Percentiles rank a stretch among this genome's conserved stretches.
phyloP scores from a whole-genome alignment of 495 filamentous ascomycete species.

The Penicillium subrubescens region DNA sequence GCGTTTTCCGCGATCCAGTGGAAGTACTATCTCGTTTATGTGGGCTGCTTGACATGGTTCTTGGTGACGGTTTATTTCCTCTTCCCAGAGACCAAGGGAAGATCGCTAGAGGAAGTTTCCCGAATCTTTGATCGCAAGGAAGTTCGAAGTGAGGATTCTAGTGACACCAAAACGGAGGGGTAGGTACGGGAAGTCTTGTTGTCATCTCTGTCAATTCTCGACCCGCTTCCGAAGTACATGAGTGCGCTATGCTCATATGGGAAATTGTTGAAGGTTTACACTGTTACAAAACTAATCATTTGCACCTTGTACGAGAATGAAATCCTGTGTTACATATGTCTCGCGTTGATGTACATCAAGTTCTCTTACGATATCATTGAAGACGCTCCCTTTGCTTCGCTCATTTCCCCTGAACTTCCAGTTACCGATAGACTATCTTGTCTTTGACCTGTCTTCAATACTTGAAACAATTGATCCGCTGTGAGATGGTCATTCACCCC shows the following conservation, averaged over 20 bases:
- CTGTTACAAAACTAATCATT: not conserved
- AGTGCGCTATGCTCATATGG: not conserved
- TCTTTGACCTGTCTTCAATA: slow-evolving; percentile 14
- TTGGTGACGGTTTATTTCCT: slow-evolving; percentile 62
- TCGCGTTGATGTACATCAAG: not conserved
- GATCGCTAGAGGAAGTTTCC: slow-evolving; percentile 65
- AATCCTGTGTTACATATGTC: not conserved
- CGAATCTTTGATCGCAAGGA: slow-evolving; percentile 54
- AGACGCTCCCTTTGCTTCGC: not conserved
- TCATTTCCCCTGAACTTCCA: not conserved
- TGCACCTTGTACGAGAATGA: not conserved
- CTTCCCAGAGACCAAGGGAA: slow-evolving; percentile 68
- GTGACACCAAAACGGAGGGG: not conserved
- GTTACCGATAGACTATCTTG: not conserved
- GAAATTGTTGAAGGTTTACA: not conserved
- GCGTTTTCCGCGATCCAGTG: slow-evolving; percentile 51
- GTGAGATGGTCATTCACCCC: slow-evolving; percentile 29
- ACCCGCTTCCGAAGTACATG: not conserved
- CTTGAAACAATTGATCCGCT: slow-evolving; percentile 25
- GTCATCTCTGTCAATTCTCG: not conserved
- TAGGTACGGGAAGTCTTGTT: not conserved
- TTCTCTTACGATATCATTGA: not conserved
- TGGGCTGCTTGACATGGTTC: slow-evolving; percentile 57
- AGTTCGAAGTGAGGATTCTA: not conserved
- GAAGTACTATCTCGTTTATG: slow-evolving; percentile 65